These are phyloP conservation scores for Colletotrichum destructivum DNA, from an alignment of 2,329 filamentous ascomycete species.

Conservation along the genomic window DNA sequence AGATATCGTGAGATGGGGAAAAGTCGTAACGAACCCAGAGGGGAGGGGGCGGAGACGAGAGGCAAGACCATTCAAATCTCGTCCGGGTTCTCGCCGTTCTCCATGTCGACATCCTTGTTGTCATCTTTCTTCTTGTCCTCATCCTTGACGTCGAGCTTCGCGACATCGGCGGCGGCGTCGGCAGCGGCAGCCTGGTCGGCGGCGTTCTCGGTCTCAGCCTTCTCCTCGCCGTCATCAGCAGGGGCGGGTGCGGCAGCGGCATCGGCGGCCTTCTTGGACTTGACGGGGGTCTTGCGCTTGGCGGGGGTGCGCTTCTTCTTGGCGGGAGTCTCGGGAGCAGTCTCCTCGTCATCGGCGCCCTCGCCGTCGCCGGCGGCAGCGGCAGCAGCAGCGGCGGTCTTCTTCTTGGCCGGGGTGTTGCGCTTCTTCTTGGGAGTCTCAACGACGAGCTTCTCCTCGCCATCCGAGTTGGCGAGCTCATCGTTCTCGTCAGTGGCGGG, in stretches of 20 bases:
- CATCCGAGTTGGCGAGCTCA: slow-evolving; percentile 4
- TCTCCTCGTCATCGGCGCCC: slow-evolving; percentile 11
- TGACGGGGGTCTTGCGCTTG: slow-evolving; percentile 25
- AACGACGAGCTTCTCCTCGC: slow-evolving; percentile 37
- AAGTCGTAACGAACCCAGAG: too few relatives aligned
- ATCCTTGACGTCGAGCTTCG: slow-evolving; percentile 29
- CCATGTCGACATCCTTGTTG: slow-evolving; percentile 24
- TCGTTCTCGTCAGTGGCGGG: slow-evolving; percentile 5
- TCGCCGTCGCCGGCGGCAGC: slow-evolving; percentile 5
- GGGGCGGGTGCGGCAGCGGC: not conserved
- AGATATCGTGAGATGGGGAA: not conserved
- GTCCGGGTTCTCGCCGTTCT: slow-evolving; percentile 13
- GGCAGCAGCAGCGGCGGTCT: not conserved
- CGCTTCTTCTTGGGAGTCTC: slow-evolving; percentile 36
- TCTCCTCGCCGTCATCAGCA: slow-evolving; percentile 22
- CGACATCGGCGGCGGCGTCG: slow-evolving; percentile 33
- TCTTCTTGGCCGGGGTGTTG: slow-evolving; percentile 23
- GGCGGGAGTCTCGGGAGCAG: slow-evolving; percentile 22
- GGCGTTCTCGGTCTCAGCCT: slow-evolving; percentile 23
- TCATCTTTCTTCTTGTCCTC: slow-evolving; percentile 9
- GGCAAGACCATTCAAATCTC: slow-evolving; percentile 14
- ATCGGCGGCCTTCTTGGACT: slow-evolving; percentile 26
- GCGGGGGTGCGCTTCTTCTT: slow-evolving; percentile 35
- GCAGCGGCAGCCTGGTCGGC: slow-evolving; percentile 17
- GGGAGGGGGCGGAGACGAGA: not conserved